Evolutionary conservation across 192 early-diverging fungal species (phyloP), one percentile per base, ranked within the genome.

Genomic region (Pilobolus umbonatus): DNA sequence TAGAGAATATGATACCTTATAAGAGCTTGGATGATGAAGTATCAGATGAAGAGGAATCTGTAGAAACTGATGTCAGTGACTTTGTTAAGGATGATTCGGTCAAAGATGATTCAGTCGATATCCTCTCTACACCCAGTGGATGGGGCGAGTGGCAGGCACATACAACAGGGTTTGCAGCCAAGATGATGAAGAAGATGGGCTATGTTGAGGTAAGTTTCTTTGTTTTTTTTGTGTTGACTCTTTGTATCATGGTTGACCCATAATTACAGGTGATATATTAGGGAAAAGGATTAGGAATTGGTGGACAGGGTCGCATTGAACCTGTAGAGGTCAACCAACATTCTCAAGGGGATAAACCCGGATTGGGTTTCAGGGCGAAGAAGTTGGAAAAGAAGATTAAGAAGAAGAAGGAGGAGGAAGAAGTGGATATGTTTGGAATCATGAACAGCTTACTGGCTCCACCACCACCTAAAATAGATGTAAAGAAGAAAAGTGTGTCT

Each of bases 151-250:
- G 57, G 86, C 71, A 59, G 93, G 83, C 91, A 88, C 93, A 29
- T 87, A 86, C 25, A 83, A 53, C 82, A 55, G 9, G 71, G 50
- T 8, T 55, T 78, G 91, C 91, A 90, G 1, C 82, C 85, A 25
- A 91, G 56, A 28, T 82, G 78, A 49, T 81, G 80, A 60, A 92
- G 66, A 17, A 95, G 80, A 78, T 22, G 88, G 83, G 35, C 77
- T 84, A 57, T 61, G 71, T 28, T 29, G 11, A 21, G 38, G 55
- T 50, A 61, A 61, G 48, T 38, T 30, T 11, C 40, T 25, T 26
- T 30, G 28, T 57, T 14, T 57, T 57, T 36, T 26, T 39, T 14
- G 14, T n/a, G 28, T n/a, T n/a, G n/a, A n/a, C n/a, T n/a, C n/a
- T n/a, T n/a, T n/a, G n/a, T n/a, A n/a, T n/a, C n/a, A n/a, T n/a